A percentile compares a stretch with the other conserved stretches of the same genome.
phyloP scores from a whole-genome alignment of 495 filamentous ascomycete genomes.

The Bombardia bombarda region DNA sequence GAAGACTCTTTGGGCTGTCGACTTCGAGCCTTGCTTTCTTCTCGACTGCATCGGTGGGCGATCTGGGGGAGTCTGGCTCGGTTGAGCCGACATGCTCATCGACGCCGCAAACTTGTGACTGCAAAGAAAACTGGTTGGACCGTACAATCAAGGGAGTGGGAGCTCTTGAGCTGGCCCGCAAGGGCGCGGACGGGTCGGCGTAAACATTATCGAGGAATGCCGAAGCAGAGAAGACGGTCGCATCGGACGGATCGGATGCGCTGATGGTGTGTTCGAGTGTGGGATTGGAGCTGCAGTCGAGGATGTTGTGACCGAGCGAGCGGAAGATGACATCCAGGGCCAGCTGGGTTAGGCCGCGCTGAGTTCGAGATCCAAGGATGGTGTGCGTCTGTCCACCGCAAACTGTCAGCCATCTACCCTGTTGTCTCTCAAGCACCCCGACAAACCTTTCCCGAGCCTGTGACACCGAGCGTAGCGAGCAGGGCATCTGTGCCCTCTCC shows the following conservation, averaged over 20 bases:
- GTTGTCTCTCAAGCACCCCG: background rate
- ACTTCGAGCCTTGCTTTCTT: background rate
- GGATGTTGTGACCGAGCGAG: conserved; percentile 59
- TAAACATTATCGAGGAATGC: conserved; percentile 77
- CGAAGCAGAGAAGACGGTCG: conserved; percentile 66
- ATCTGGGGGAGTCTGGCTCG: background rate
- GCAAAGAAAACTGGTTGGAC: conserved; percentile 21
- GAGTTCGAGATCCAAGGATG: conserved; percentile 80
- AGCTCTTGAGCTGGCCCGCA: conserved; percentile 59
- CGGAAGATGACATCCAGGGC: conserved; percentile 83
- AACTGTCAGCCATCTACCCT: too few species aligned
- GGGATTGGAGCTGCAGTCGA: conserved; percentile 51
- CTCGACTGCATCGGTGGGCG: background rate
- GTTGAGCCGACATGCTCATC: background rate
- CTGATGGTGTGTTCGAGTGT: conserved; percentile 62
- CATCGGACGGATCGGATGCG: conserved; percentile 75
- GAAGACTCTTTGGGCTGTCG: conserved; percentile 27
- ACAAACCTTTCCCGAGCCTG: conserved; percentile 88
- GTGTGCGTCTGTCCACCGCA: conserved; percentile 85
- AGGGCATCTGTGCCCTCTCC: conserved; percentile 79
- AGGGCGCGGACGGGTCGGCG: conserved; percentile 49
- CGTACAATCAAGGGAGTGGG: conserved; percentile 78
- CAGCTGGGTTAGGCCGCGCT: conserved; percentile 87
- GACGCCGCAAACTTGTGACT: background rate
- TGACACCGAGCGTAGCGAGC: conserved; percentile 87